Evolutionary conservation across 768 basidiomycete species (phyloP), one percentile per base, ranked within the genome.

Genomic region (Galerina sulciceps): DNA sequence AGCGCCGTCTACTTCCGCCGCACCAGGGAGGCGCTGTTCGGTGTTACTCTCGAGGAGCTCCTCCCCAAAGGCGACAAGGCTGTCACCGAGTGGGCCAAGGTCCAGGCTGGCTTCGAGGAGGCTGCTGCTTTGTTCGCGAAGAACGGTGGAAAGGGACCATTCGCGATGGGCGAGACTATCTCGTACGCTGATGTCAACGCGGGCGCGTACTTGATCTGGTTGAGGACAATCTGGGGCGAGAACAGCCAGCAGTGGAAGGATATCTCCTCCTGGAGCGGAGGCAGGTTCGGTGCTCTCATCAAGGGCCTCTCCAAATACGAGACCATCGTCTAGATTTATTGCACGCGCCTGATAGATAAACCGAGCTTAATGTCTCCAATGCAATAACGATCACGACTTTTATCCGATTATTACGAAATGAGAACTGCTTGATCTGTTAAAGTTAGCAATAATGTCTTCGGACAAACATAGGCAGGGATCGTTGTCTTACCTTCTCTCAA

Each of bases 221-320:
- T 68, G 17, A 73, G 64, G 57, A 58, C 49, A 20, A 20, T 74
- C 2, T 68, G 66, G 50, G 73, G 74, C 4, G 68, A 70, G 35
- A 68, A 73, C 6, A 75, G 74, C 51, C 55, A 55, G 44, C 67
- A 73, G 59, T 80, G 76, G 77, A 67, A 68, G 26, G 64, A 69
- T 11, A 49, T 79, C 23, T 59, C 53, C 44, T 31, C 43, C 2
- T 61, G 50, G 54, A 22, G 57, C 11, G 55, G 36, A 23, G 55
- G 55, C 13, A 17, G 57, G 26, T 34, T 72, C 67, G 70, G 53
- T 14, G 53, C 45, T n/a, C 23, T 61, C 3, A 15, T 56, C n/a
- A 41, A 61, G 3, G 46, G 36, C 17, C 31, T 61, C 20, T 38
- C 45, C 23, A 43, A 37, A 20, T 55, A 60, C 26, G 26, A 31